Percentiles rank a stretch among this genome's conserved stretches.
phyloP scores from a whole-genome alignment of 768 basidiomycete species.

The Pisolithus orientalis region DNA sequence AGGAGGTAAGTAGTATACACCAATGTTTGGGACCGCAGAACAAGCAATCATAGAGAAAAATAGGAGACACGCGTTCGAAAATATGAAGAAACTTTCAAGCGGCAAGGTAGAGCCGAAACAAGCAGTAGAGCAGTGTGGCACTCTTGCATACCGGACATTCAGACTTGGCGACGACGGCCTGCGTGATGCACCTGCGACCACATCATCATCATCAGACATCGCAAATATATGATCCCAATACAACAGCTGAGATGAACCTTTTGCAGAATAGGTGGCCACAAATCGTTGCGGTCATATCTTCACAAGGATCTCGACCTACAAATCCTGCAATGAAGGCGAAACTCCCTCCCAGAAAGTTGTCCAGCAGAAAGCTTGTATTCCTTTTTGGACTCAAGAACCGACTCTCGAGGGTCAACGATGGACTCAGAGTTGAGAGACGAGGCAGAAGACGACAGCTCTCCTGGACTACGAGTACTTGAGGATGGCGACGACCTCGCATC shows the following conservation, averaged over 20 bases:
- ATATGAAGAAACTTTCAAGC: constrained; percentile 2
- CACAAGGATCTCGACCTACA: constrained; percentile 44
- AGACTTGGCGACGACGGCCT: constrained; percentile 38
- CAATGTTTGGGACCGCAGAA: no score
- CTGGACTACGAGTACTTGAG: constrained; percentile 9
- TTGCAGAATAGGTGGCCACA: constrained; percentile 63
- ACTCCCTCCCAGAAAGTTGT: neutral
- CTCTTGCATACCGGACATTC: constrained; percentile 48
- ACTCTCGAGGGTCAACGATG: neutral
- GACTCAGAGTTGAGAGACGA: constrained; percentile 18
- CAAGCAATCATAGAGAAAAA: no score
- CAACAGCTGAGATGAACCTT: constrained; percentile 28
- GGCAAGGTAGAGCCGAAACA: constrained; percentile 44
- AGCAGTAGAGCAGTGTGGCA: constrained; percentile 47
- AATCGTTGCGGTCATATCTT: constrained; percentile 50
- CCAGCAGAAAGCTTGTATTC: neutral
- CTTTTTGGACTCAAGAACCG: neutral
- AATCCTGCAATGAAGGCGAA: constrained; percentile 41
- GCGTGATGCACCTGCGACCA: constrained; percentile 44
- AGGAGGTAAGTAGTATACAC: no score
- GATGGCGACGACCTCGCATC: constrained; percentile 16
- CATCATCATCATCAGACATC: neutral
- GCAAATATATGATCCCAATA: neutral
- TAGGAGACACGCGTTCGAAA: no score
- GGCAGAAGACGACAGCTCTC: constrained; percentile 12